Conservation (phyloP, 225 moss, liverwort and hornwort species). For the Physcomitrellopsis africana region DNA sequence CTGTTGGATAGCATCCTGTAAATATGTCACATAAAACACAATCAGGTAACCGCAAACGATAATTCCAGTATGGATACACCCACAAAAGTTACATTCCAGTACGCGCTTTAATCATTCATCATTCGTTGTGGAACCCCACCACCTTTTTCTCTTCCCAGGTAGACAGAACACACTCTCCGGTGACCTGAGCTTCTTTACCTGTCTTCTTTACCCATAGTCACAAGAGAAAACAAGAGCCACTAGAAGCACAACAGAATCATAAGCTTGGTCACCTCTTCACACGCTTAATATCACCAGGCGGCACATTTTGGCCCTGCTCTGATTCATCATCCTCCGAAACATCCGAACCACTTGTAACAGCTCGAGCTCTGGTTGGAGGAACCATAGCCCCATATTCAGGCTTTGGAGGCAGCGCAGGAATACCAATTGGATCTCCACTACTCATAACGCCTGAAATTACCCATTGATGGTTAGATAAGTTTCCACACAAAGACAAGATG, state of each 20-base stretch:
- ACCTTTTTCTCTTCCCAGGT: neutral
- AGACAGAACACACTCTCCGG: neutral
- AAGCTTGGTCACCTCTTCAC: slow-evolving; percentile 75
- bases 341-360: slow-evolving; percentile 86
- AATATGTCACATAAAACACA: slow-evolving; percentile 15
- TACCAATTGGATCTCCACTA: slow-evolving; percentile 55
- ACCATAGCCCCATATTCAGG: slow-evolving; percentile 53
- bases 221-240: slow-evolving; percentile 11
- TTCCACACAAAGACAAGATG: no score
- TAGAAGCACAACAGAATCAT: slow-evolving; percentile 27
- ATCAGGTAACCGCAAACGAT: slow-evolving; percentile 29
- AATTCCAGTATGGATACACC: slow-evolving; percentile 1
- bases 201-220: neutral
- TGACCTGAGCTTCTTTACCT: neutral
- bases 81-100: neutral
- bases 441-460: slow-evolving; percentile 15
- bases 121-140: neutral
- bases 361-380: slow-evolving; percentile 51
- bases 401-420: slow-evolving; percentile 85
- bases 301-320: slow-evolving; percentile 65
- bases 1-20: slow-evolving; percentile 95
- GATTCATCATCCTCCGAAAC: slow-evolving; percentile 84
- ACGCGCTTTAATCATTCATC: neutral
- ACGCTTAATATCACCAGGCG: slow-evolving; percentile 87
- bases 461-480: neutral